Evolutionary conservation across 139 green algal genomes (phyloP).

Genomic region (Diplosphaera chodatii): DNA sequence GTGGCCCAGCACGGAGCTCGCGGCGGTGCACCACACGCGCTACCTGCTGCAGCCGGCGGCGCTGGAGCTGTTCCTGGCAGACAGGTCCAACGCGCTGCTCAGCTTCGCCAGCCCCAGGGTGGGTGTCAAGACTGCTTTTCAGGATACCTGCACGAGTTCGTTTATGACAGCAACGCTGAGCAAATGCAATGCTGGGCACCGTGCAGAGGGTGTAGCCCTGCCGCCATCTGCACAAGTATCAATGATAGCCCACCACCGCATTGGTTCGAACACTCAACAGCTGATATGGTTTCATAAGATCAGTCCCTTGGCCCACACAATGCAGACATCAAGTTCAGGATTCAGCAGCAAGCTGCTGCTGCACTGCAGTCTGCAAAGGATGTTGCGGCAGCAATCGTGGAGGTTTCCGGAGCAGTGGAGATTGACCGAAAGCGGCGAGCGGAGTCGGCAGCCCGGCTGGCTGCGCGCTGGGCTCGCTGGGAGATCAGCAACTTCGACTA

Average conservation of each 20-base stretch:
- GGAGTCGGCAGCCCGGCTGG: constrained; percentile 9
- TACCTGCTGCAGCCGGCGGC: constrained; percentile 59
- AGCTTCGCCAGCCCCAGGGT: constrained; percentile 32
- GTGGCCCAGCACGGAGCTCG: constrained; percentile 17
- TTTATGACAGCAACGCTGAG: too few relatives aligned
- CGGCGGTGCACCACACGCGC: constrained; percentile 47
- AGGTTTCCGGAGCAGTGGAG: neutral
- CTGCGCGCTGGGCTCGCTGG: constrained; percentile 52
- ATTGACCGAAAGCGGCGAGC: constrained; percentile 14
- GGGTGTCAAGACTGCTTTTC: too few relatives aligned
- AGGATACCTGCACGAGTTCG: too few relatives aligned
- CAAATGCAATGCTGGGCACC: too few relatives aligned
- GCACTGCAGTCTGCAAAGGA: neutral
- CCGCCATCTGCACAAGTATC: too few relatives aligned
- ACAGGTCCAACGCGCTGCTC: constrained; percentile 46
- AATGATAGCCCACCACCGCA: too few relatives aligned
- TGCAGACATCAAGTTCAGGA: too few relatives aligned
- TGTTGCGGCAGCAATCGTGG: neutral
- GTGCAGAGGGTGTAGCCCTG: too few relatives aligned
- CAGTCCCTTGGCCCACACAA: too few relatives aligned
- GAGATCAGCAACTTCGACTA: constrained; percentile 73
- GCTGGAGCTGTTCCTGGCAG: constrained; percentile 57
- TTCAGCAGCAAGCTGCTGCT: too few relatives aligned
- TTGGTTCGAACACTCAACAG: too few relatives aligned
- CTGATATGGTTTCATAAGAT: too few relatives aligned